Evolutionary conservation across 345 rosid genomes (phyloP).

Genomic region (Kandelia obovata): DNA sequence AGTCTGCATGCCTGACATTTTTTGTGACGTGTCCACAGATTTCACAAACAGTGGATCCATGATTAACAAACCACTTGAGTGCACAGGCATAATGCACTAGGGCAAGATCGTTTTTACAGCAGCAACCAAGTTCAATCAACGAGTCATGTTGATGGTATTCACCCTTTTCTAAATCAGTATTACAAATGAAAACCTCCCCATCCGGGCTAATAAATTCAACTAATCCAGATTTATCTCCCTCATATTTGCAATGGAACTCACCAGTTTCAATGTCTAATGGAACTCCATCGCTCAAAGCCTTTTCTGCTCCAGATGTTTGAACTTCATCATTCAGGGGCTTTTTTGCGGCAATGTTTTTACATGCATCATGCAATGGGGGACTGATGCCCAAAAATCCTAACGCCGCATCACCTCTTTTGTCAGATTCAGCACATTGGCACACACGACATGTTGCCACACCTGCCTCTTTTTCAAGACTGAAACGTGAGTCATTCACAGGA

Average conservation of each 20-base stretch:
- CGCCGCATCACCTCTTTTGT: constrained; percentile 74
- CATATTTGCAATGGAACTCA: constrained; percentile 27
- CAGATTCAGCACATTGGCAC: constrained; percentile 93
- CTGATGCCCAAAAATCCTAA: constrained; percentile 68
- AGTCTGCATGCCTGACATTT: constrained; percentile 54
- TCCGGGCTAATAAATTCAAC: constrained; percentile 67
- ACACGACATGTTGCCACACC: constrained; percentile 79
- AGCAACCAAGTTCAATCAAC: constrained; percentile 84
- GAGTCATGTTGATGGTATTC: constrained; percentile 40
- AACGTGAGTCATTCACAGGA: constrained; percentile 33
- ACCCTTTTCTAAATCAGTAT: constrained; percentile 74
- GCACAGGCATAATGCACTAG: constrained; percentile 92
- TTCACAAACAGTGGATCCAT: constrained; percentile 89
- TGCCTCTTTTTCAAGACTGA: constrained; percentile 67
- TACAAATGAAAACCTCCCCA: constrained; percentile 75
- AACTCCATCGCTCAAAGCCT: constrained; percentile 20
- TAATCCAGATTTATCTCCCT: constrained; percentile 42
- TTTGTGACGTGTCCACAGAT: constrained; percentile 74
- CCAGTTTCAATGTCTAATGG: constrained; percentile 31
- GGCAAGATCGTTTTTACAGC: constrained; percentile 86
- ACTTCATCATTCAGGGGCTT: constrained; percentile 24
- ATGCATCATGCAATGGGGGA: constrained; percentile 43
- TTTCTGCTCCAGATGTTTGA: constrained; percentile 22
- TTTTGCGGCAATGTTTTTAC: constrained; percentile 36
- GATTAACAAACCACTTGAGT: constrained; percentile 94